A percentile compares a stretch with the other conserved stretches of the same genome.
phyloP scores from a whole-genome alignment of 805 yeast species.

The Candida coquimbonensis region DNA sequence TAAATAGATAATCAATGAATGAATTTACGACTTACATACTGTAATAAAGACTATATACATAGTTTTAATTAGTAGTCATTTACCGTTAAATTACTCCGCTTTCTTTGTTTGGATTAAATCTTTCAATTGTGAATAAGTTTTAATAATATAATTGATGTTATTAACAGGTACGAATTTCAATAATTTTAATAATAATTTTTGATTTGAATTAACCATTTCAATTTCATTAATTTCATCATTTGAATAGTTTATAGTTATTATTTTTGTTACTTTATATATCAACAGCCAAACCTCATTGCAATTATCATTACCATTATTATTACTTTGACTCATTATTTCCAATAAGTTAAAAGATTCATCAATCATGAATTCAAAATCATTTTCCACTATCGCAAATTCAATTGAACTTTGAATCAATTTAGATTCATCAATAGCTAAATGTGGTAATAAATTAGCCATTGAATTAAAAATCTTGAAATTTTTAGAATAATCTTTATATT shows the following conservation, averaged over 20 bases:
- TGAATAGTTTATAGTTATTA: slow-evolving; percentile 4
- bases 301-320: too few relatives aligned
- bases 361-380: slow-evolving; percentile 4
- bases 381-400: slow-evolving; percentile 5
- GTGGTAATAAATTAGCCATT: slow-evolving; percentile 1
- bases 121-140: slow-evolving; percentile 1
- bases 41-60: background rate
- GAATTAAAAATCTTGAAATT: background rate
- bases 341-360: slow-evolving; percentile 2
- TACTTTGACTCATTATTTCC: background rate
- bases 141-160: slow-evolving; percentile 2
- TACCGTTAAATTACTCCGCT: too few relatives aligned
- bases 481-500: slow-evolving; percentile 1
- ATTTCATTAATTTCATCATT: slow-evolving; percentile 1
- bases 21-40: too few relatives aligned
- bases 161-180: slow-evolving; percentile 5
- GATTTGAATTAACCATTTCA: background rate
- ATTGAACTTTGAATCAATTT: slow-evolving; percentile 3
- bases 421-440: background rate
- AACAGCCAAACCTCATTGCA: slow-evolving; percentile 44
- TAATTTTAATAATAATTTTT: slow-evolving; percentile 1
- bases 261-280: slow-evolving; percentile 18
- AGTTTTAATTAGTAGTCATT: background rate
- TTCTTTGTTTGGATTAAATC: background rate
- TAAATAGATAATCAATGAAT: too few relatives aligned